Percentiles rank a stretch among this genome's conserved stretches.
These are phyloP conservation scores for Boletus vermiculosoides DNA, from an alignment of 768 basidiomycete species.

Conservation along the genomic window DNA sequence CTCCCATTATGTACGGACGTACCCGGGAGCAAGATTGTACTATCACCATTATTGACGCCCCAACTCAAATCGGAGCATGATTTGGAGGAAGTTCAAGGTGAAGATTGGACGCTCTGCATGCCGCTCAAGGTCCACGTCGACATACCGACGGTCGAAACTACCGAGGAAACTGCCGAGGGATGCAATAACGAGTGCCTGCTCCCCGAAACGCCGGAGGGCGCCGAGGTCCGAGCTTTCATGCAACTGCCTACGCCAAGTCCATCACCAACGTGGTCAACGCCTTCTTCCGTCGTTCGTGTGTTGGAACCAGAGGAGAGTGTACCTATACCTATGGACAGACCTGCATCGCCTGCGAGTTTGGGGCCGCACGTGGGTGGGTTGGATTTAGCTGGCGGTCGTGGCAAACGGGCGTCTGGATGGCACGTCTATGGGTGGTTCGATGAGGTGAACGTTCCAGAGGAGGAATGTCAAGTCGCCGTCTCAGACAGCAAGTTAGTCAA, in stretches of 20 bases:
- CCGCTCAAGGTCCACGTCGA: conserved; percentile 21
- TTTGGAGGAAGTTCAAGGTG: conserved; percentile 14
- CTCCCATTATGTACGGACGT: conserved; percentile 31
- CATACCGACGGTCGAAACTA: neutral
- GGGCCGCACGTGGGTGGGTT: conserved; percentile 30
- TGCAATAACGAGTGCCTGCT: conserved; percentile 2
- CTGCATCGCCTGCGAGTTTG: conserved; percentile 22
- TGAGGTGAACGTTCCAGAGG: conserved; percentile 6
- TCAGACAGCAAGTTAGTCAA: conserved; percentile 1
- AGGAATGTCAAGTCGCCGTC: neutral
- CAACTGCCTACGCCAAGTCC: conserved; percentile 32
- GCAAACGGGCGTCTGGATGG: conserved; percentile 35
- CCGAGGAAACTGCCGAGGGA: conserved; percentile 3
- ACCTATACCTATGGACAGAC: conserved; percentile 3
- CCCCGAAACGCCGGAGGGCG: conserved; percentile 2
- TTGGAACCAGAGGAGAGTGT: conserved; percentile 11
- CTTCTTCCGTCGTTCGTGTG: neutral
- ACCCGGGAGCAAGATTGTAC: conserved; percentile 23
- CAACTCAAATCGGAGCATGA: neutral
- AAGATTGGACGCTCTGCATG: conserved; percentile 36
- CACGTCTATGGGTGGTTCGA: conserved; percentile 34
- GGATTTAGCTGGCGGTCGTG: conserved; percentile 29
- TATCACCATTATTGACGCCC: conserved; percentile 1
- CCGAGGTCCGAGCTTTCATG: neutral
- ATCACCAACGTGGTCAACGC: conserved; percentile 23